Base-by-base conservation (phyloP, 352 stramenopile genomes). In the Phytophthora cryptogea region DNA sequence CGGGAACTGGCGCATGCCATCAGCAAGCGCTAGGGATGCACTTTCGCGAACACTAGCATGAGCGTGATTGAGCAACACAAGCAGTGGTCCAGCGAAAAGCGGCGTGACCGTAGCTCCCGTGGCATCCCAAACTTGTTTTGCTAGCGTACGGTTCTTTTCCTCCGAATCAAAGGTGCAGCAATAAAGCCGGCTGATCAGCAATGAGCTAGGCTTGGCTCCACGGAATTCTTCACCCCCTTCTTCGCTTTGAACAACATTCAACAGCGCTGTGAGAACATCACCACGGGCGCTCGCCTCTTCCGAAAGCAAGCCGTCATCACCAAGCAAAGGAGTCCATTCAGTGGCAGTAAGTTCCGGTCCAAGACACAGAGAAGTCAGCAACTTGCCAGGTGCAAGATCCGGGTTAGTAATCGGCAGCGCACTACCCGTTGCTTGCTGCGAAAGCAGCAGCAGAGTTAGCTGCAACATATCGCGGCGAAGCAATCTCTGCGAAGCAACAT, bases 1-100 rank as follows among this genome's bases (percentile, higher is more conserved):
- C 0, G 84, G 83, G 72, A 90, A 94, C 54, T 88, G 82, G 39
- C 74, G 76, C 80, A 96, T 88, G 35, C 83, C 89, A 27, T 88
- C 73, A 3, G 88, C 88, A 54, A 97, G 75, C 16, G 87, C 86
- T 14, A 88, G 72, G 32, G 82, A 80, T 8, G 88, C 88, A 6
- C 79, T 89, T 54, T 90, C 80, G 31, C 89, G 88, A 4, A 96
- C 86, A 45, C 90, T 90, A 23, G 52, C 66, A 43, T 88, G 73
- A 10, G 64, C 46, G 68, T 97, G 89, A 53, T 86, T 85, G 5
- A 97, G 63, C 45, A 97, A 54, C 33, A 76, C 66, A 10, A 94
- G 72, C 39, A 96, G 47, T 4, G 77, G 72, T 1, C 73, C 83
- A 0, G 82, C 83, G 54, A 87, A 92, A 9, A 86, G 63, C 36